Evolutionary conservation across 1,284 basidiomycete genomes (phyloP).

Genomic region (Rhodotorula sp.): DNA sequence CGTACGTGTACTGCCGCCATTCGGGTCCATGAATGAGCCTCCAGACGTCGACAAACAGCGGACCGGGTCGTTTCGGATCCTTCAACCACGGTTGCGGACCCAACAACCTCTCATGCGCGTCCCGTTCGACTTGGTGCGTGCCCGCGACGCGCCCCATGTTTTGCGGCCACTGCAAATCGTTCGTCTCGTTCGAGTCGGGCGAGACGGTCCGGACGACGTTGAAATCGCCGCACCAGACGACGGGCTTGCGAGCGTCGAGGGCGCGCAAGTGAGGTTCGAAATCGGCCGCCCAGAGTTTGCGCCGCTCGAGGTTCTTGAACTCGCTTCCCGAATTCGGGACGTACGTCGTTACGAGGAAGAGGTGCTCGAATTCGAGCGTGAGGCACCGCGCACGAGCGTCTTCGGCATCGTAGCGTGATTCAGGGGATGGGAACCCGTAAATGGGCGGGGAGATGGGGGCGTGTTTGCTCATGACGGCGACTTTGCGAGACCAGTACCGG

Average conservation of each 20-base stretch:
- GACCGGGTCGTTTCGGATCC: slow-evolving; percentile 18
- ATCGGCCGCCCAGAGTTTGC: slow-evolving; percentile 71
- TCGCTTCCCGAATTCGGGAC: slow-evolving; percentile 77
- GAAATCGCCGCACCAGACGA: slow-evolving; percentile 65
- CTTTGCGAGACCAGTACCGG: slow-evolving; percentile 75
- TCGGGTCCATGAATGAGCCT: slow-evolving; percentile 65
- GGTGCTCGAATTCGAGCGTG: slow-evolving; percentile 72
- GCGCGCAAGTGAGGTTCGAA: slow-evolving; percentile 69
- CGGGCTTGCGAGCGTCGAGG: slow-evolving; percentile 74
- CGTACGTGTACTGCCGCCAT: slow-evolving; percentile 59
- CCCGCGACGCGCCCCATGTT: slow-evolving; percentile 12
- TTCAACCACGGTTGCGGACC: slow-evolving; percentile 7
- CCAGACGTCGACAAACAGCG: slow-evolving; percentile 68
- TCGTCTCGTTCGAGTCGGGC: slow-evolving; percentile 40
- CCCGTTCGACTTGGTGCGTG: slow-evolving; percentile 42
- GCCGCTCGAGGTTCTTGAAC: slow-evolving; percentile 60
- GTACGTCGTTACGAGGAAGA: slow-evolving; percentile 71
- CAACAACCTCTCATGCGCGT: slow-evolving; percentile 54
- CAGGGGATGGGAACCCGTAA: slow-evolving; percentile 60
- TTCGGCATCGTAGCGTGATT: slow-evolving; percentile 15
- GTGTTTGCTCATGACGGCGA: slow-evolving; percentile 73
- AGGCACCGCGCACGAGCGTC: slow-evolving; percentile 53
- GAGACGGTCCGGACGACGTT: slow-evolving; percentile 29
- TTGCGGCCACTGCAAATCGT: slow-evolving; percentile 42
- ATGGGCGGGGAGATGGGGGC: slow-evolving; percentile 63